phyloP scores from a whole-genome alignment of 2,329 filamentous ascomycete genomes.

The Alternaria sp. region DNA sequence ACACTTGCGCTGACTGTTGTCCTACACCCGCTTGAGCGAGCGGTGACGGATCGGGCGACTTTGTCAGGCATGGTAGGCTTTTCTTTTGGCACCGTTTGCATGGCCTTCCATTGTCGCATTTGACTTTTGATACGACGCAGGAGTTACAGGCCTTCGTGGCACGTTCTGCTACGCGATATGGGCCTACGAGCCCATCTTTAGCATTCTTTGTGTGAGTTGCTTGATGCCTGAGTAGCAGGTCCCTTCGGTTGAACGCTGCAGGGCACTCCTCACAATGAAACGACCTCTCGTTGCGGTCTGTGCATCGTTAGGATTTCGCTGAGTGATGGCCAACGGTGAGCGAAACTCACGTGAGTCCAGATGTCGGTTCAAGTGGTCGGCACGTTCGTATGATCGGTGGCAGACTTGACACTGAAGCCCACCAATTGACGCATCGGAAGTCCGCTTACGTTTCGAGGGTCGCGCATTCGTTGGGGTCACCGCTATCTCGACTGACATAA shows the following conservation, averaged over 20 bases:
- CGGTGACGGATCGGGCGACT: neutral
- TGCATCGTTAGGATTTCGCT: neutral
- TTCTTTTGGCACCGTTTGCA: constrained; percentile 31
- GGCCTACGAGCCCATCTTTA: constrained; percentile 21
- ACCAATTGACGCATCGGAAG: neutral
- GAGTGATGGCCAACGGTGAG: neutral
- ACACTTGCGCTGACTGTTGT: neutral
- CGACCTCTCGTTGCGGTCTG: constrained; percentile 36
- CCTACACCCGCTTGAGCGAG: neutral
- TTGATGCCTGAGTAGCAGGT: constrained; percentile 38
- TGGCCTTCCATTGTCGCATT: constrained; percentile 38
- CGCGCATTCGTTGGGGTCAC: neutral
- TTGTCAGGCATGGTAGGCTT: constrained; percentile 13
- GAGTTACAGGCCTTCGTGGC: constrained; percentile 40
- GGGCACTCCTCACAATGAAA: constrained; percentile 39
- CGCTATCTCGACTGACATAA: neutral
- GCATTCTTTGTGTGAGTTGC: constrained; percentile 34
- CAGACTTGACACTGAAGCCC: constrained; percentile 37
- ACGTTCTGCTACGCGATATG: constrained; percentile 24
- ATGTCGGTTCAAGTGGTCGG: constrained; percentile 40
- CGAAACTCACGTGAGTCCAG: constrained; percentile 32
- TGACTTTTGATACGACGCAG: constrained; percentile 40
- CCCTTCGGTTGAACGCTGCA: constrained; percentile 36
- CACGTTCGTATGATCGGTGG: constrained; percentile 33
- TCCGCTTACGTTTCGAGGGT: constrained; percentile 8